Conservation (phyloP, 1,139 yeast species). For the Pichia sp. region DNA sequence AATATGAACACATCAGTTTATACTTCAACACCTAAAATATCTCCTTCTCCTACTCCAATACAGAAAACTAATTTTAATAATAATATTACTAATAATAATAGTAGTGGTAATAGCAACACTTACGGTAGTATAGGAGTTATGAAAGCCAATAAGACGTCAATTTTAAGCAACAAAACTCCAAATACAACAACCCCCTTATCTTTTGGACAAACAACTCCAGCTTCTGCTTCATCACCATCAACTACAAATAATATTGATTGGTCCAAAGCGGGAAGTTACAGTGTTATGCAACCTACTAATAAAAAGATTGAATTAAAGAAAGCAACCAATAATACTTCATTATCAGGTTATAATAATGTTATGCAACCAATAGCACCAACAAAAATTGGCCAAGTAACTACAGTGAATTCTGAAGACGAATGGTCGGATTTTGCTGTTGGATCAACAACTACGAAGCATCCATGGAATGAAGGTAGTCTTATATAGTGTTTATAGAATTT, state of each 20-base stretch:
- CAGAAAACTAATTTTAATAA: too few relatives aligned
- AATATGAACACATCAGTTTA: too few relatives aligned
- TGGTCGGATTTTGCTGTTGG: constrained; percentile 17
- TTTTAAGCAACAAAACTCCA: background rate
- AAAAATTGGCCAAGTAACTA: background rate
- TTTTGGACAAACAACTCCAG: constrained; percentile 10
- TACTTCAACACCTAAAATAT: too few relatives aligned
- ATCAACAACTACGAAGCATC: constrained; percentile 4
- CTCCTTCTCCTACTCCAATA: too few relatives aligned
- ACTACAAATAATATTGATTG: constrained; percentile 9
- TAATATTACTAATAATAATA: too few relatives aligned
- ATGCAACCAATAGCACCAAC: background rate
- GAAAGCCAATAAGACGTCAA: background rate
- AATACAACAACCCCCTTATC: background rate
- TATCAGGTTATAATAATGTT: background rate
- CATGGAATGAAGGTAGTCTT: constrained; percentile 10
- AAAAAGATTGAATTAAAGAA: background rate
- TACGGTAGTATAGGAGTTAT: too few relatives aligned
- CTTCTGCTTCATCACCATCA: background rate
- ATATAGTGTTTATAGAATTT: background rate
- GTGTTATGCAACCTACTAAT: constrained; percentile 12
- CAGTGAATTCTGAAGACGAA: constrained; percentile 9
- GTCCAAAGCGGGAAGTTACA: constrained; percentile 6
- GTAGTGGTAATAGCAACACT: too few relatives aligned
- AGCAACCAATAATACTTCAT: background rate